Base-by-base conservation (phyloP, 106 monocot species). In the Acorus calamus region DNA sequence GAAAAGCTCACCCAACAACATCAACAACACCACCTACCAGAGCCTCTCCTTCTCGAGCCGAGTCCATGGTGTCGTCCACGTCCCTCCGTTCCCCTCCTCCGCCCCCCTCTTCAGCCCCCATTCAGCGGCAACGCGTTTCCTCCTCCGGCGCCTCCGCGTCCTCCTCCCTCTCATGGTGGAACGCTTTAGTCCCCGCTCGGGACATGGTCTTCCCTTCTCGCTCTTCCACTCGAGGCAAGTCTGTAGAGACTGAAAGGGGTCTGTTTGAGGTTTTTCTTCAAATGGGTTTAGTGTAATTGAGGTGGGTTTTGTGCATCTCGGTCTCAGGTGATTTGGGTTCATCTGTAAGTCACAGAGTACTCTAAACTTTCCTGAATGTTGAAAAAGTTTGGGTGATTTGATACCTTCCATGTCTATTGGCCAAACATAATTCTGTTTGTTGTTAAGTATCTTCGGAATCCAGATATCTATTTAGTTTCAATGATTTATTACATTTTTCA, bases 81-180 rank as follows among this genome's bases (percentile, higher is more conserved):
- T 44, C 10, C 2, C 49, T 7, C 14, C 42, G 49, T 44, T 56
- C 53, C 42, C 65, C 49, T 13, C 47, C 60, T 7, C 49, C 42
- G 42, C 51, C 47, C 56, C 46, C 58, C 8, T 5, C 1, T 41
- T 47, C 69, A 41, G 2, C n/a, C 7, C 6, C 49, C 4, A 42
- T 50, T 44, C 11, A 68, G 28, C 28, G 70, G 83, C 64, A 67
- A 69, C 62, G 75, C 75, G 14, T 71, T 75, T 10, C 65, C 81
- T 53, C 76, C 76, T 28, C 73, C 63, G 50, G 8, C 56, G 66
- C 6, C 61, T 57, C 42, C 42, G 8, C 64, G 55, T 42, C 59
- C 42, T 50, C 43, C n/a, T 12, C 11, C 50, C 59, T 76, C 10
- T 77, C 83, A 4, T 80, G 60, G 77, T 41, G 67, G 14, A 58